A percentile compares a stretch with the other conserved stretches of the same genome.
Conservation (phyloP, 805 yeast species). For the Yamadazyma tumulicola region DNA sequence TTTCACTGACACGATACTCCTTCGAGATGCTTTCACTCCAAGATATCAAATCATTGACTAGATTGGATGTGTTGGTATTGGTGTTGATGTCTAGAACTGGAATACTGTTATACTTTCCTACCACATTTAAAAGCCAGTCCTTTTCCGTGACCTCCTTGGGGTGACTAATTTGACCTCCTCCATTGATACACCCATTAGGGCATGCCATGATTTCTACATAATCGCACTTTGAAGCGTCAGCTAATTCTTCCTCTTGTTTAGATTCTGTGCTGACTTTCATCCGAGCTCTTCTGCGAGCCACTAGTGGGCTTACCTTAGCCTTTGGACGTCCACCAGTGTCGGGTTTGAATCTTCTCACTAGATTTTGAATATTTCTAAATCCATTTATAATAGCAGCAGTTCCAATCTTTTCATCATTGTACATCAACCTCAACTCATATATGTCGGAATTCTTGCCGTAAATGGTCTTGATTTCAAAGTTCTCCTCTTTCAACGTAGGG, state of each 20-base stretch:
- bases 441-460: constrained; percentile 76
- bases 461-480: constrained; percentile 34
- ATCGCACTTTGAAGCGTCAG: constrained; percentile 67
- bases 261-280: constrained; percentile 9
- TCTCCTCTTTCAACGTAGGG: constrained; percentile 16
- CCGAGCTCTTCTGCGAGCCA: constrained; percentile 44
- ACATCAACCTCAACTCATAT: constrained; percentile 59
- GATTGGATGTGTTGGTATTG: constrained; percentile 6
- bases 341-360: constrained; percentile 76
- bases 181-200: constrained; percentile 96
- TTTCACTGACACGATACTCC: constrained; percentile 24
- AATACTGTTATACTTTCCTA: constrained; percentile 31
- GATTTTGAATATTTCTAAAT: constrained; percentile 88
- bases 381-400: constrained; percentile 75
- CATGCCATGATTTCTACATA: constrained; percentile 97
- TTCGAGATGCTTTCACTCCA: constrained; percentile 36
- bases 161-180: constrained; percentile 83
- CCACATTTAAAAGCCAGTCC: constrained; percentile 42
- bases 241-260: constrained; percentile 21
- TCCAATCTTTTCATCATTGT: constrained; percentile 39
- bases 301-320: constrained; percentile 32
- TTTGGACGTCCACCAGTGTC: constrained; percentile 1
- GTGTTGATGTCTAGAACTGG: constrained; percentile 15
- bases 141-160: constrained; percentile 37
- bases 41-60: constrained; percentile 16